These are phyloP conservation scores for Babesia bigemina DNA, from an alignment of 169 alveolate species.

Conservation along the genomic window DNA sequence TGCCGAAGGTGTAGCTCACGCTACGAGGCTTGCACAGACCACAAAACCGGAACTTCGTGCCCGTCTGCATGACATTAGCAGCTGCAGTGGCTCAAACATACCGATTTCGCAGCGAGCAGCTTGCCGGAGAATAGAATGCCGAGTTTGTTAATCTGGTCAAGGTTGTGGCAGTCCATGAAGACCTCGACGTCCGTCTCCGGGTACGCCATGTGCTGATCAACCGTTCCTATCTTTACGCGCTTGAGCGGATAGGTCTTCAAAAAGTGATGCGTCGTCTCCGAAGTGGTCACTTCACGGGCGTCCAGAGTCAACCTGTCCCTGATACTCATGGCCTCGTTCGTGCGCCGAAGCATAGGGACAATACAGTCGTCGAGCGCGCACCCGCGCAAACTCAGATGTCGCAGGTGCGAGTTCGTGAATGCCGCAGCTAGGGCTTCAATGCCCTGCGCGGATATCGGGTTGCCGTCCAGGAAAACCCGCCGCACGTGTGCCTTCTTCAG, in stretches of 20 bases:
- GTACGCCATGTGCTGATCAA: neutral
- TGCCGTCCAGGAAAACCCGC: conserved; percentile 45
- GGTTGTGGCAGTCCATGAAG: conserved; percentile 44
- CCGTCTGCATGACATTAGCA: neutral
- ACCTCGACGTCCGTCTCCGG: conserved; percentile 26
- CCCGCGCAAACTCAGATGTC: conserved; percentile 40
- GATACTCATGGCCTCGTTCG: neutral
- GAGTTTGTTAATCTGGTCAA: conserved; percentile 4
- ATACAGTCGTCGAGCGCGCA: conserved; percentile 38
- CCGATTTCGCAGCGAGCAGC: conserved; percentile 43
- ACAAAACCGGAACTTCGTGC: neutral
- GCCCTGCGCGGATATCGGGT: conserved; percentile 27
- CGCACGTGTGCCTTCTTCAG: conserved; percentile 12
- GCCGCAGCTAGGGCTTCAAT: neutral
- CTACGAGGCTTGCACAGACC: neutral
- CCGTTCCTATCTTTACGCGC: conserved; percentile 25
- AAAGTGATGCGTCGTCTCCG: conserved; percentile 7
- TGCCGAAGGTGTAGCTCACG: conserved; percentile 5
- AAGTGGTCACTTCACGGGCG: conserved; percentile 11
- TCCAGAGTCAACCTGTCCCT: conserved; percentile 18
- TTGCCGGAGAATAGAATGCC: conserved; percentile 46
- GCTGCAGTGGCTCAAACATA: neutral
- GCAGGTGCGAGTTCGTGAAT: neutral
- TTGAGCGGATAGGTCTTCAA: conserved; percentile 45
- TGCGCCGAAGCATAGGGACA: neutral